phyloP scores from a whole-genome alignment of 345 rosid species.

The Eucalyptus cloeziana region DNA sequence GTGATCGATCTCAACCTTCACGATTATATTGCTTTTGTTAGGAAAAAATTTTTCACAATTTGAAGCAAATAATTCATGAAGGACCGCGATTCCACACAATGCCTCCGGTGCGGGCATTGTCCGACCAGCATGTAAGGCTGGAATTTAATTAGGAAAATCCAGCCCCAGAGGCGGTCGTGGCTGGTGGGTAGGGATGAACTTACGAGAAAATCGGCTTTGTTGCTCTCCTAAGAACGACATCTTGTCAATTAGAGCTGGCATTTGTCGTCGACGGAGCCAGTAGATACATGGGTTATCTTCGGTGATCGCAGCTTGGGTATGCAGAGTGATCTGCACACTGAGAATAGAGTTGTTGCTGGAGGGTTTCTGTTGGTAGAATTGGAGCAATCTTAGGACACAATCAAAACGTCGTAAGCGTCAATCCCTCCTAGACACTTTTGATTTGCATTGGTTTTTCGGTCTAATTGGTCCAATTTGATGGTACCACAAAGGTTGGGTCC shows the following conservation, averaged over 20 bases:
- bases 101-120: not conserved
- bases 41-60: too few species aligned
- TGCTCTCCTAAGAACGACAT: not conserved
- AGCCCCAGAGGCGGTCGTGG: not conserved
- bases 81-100: not conserved
- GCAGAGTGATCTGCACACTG: not conserved
- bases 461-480: not conserved
- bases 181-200: not conserved
- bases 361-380: not conserved
- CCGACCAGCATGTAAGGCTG: not conserved
- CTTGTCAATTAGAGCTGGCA: not conserved
- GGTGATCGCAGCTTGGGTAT: not conserved
- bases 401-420: not conserved
- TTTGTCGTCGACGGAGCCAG: not conserved
- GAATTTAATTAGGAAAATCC: not conserved
- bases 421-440: not conserved
- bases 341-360: not conserved
- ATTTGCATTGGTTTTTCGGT: not conserved
- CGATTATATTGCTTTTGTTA: too few species aligned
- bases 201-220: not conserved
- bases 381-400: not conserved
- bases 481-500: not conserved
- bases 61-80: too few species aligned
- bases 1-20: not conserved
- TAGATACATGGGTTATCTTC: not conserved